Evolutionary conservation across 495 filamentous ascomycete species (phyloP), one percentile per base, ranked within the genome.

Genomic region (Neurospora tetraspora): DNA sequence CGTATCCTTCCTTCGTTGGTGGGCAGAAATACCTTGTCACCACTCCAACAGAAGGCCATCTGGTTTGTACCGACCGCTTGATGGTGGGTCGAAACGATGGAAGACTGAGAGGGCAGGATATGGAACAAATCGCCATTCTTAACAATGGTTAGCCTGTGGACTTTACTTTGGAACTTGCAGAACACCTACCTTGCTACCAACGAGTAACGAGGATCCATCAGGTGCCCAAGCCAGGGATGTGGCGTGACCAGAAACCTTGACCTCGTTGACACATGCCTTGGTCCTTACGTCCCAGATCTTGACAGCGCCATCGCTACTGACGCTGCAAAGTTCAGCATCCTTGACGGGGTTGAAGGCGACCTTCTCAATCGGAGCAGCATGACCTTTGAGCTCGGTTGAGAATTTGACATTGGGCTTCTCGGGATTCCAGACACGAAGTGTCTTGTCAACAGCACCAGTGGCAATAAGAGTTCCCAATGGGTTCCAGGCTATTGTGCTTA

Each of bases 211-310:
- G 61, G 85, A 88, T 5, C 96, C 96, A 78, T 96, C 91, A n/a
- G 94, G 94, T 70, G 87, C 89, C 94, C 96, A 99, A 7, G 90
- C 91, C 70, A 97, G 84, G 16, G 89, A 92, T 73, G 96, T 92
- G 10, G 93, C 92, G 78, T 92, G 91, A 8, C 93, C 93, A 39
- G 91, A 89, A n/a, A 92, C 88, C 79, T 92, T 93, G 3, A 94
- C 84, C 73, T 92, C 91, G 76, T 93, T 94, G 42, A 93, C 87
- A 71, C 91, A 93, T 5, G 85, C 80, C 80, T 93, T 95, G 31
- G 88, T 92, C 74, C 94, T 87, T 20, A 97, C 93, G 73, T 99
- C 96, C 96, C 96, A 99, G 75, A 99, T 90, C 73, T 91, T 89
- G 73, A 97, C 91, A 18, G 91, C 90, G 1, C 94, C 94, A 80